phyloP scores from a whole-genome alignment of 805 yeast species.

The Kuraishia piskuri region DNA sequence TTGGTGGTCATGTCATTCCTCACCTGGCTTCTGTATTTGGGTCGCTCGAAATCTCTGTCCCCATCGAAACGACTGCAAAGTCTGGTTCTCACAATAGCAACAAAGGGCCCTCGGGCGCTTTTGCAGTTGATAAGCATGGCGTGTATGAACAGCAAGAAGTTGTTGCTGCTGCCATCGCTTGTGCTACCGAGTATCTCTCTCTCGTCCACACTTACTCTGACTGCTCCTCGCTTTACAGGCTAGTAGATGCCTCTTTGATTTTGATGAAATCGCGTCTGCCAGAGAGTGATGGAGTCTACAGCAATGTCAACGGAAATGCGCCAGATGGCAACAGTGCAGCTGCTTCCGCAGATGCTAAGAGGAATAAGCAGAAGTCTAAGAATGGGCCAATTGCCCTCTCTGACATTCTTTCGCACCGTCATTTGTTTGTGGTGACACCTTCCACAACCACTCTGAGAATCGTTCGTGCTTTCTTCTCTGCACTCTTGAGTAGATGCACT shows the following conservation, averaged over 20 bases:
- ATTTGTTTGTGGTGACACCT: slow-evolving; percentile 37
- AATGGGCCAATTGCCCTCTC: slow-evolving; percentile 43
- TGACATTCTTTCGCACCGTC: slow-evolving; percentile 60
- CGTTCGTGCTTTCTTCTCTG: slow-evolving; percentile 38
- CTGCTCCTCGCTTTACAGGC: slow-evolving; percentile 40
- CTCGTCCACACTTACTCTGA: slow-evolving; percentile 29
- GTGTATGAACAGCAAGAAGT: slow-evolving; percentile 21
- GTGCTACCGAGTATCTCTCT: slow-evolving; percentile 16
- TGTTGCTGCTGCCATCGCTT: slow-evolving; percentile 21
- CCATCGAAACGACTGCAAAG: slow-evolving; percentile 25
- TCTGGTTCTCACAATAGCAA: slow-evolving; percentile 7
- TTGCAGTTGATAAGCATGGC: slow-evolving; percentile 28
- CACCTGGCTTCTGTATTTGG: slow-evolving; percentile 43
- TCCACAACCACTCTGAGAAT: slow-evolving; percentile 24
- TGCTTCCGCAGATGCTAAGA: slow-evolving; percentile 3
- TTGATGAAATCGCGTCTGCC: slow-evolving; percentile 30
- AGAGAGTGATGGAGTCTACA: not conserved
- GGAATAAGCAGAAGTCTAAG: slow-evolving; percentile 28
- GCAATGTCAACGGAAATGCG: not conserved
- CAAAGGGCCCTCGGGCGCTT: slow-evolving; percentile 23
- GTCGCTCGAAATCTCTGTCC: slow-evolving; percentile 49
- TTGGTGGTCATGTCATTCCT: slow-evolving; percentile 30
- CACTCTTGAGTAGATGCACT: slow-evolving; percentile 36
- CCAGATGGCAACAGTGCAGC: not conserved
- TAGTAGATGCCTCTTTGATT: slow-evolving; percentile 48